A percentile compares a stretch with the other conserved stretches of the same genome.
phyloP scores from a whole-genome alignment of 345 rosid species.

The Pistacia vera region DNA sequence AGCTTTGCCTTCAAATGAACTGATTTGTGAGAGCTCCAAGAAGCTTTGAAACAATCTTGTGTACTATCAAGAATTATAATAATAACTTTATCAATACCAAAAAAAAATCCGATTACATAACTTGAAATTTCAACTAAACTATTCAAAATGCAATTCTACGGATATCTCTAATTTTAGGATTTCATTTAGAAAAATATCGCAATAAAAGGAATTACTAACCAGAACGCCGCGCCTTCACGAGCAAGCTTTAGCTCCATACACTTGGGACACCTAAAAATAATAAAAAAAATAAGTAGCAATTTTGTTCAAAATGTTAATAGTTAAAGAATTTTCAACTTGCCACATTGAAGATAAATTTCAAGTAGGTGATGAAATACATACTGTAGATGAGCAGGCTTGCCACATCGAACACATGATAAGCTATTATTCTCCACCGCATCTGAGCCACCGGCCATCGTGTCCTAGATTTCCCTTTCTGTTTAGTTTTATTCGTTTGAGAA shows the following conservation, averaged over 20 bases:
- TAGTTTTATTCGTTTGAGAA: neutral
- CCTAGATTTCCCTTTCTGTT: neutral
- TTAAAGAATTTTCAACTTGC: neutral
- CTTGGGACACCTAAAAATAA: conserved; percentile 76
- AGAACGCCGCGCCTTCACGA: conserved; percentile 91
- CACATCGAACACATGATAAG: conserved; percentile 50
- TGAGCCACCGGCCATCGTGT: conserved; percentile 58
- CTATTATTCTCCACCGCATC: conserved; percentile 35
- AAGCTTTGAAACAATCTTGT: conserved; percentile 93
- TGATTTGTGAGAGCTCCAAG: conserved; percentile 92
- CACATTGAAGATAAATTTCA: neutral
- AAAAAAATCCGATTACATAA: neutral
- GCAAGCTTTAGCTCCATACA: conserved; percentile 91
- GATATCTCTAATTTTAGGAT: too few species aligned
- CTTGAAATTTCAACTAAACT: conserved; percentile 1
- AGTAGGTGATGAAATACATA: conserved; percentile 20
- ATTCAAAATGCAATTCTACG: neutral
- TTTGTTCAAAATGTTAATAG: neutral
- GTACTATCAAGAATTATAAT: conserved; percentile 42
- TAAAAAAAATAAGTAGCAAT: neutral
- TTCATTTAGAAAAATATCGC: too few species aligned
- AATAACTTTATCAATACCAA: conserved; percentile 13
- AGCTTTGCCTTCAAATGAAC: conserved; percentile 77
- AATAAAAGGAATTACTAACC: conserved; percentile 41
- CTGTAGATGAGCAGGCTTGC: conserved; percentile 67